Evolutionary conservation across 495 filamentous ascomycete genomes (phyloP), one percentile per base, ranked within the genome.

Genomic region (Aspergillus diversus): DNA sequence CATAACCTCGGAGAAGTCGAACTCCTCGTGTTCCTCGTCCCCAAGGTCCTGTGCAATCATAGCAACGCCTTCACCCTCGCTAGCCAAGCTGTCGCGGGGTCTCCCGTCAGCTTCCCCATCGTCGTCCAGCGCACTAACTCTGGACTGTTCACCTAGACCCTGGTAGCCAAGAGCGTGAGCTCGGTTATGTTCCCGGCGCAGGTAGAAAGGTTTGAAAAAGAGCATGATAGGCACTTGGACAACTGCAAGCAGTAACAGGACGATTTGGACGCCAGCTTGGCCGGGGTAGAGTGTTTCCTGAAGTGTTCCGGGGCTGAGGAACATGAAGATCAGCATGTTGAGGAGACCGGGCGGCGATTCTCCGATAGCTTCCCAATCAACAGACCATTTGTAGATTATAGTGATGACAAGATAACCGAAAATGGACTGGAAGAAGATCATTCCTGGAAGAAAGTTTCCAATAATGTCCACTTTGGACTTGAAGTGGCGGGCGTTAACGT

Each of bases 281-380:
- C 91, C 91, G 17, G 74, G 73, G 70, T 95, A 99, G 6, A 99
- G 83, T 55, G 79, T 83, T 57, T 87, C 84, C 48, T 89, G 85
- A 51, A 98, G 79, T 0, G 73, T 89, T 31, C 92, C 92, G 5
- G 95, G 95, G 57, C 87, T 86, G 55, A 99, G 80, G 81, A 99
- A 98, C 95, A 99, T 99, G 84, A 97, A 96, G 72, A 99, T 99
- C 66, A 99, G 83, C 93, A 97, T 97, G 84, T 99, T 99, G 61
- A 99, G 79, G 32, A 99, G 81, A 67, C 92, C 90, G 0, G 95
- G 95, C 4, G 96, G 91, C 33, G 83, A 79, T 32, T 71, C 60
- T n/a, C 70, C 75, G n/a, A 73, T 85, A 27, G 81, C 88, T 63
- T 79, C 74, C 95, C 95, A 99, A 73, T 98, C 89, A 43, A 97